Percentiles rank a stretch among this genome's conserved stretches.
Conservation (phyloP, 1,284 basidiomycete species). For the Pisolithus thermaeus region DNA sequence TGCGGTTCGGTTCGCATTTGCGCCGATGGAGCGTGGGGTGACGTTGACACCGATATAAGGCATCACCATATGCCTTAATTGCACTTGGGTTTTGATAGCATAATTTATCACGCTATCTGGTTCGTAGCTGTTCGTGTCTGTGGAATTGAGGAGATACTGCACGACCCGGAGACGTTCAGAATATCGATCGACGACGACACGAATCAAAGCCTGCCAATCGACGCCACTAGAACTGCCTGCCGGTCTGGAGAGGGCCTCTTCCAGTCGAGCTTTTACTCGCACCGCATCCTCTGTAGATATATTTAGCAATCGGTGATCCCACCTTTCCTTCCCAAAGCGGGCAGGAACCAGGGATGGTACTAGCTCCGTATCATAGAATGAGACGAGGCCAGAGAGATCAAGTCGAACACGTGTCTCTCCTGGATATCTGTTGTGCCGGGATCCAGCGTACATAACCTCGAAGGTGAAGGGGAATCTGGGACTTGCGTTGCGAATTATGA, state of each 20-base stretch:
- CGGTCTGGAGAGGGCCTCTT: constrained; percentile 15
- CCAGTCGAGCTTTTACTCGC: constrained; percentile 16
- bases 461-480: background rate
- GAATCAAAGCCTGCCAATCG: constrained; percentile 40
- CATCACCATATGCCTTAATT: too few species aligned
- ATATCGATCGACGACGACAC: constrained; percentile 38
- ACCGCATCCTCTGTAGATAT: constrained; percentile 12
- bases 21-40: background rate
- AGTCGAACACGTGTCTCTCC: constrained; percentile 6
- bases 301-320: constrained; percentile 26
- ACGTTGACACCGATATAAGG: constrained; percentile 12
- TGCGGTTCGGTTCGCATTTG: background rate
- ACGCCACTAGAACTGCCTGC: constrained; percentile 27
- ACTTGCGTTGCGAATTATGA: constrained; percentile 24
- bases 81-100: too few species aligned
- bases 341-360: constrained; percentile 24
- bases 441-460: constrained; percentile 2
- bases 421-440: background rate
- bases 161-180: constrained; percentile 37
- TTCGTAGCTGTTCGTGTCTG: background rate
- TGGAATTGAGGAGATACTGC: constrained; percentile 31
- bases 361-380: constrained; percentile 32
- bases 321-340: constrained; percentile 3
- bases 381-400: constrained; percentile 12
- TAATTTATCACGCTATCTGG: too few species aligned